Evolutionary conservation across 768 basidiomycete species (phyloP).

Genomic region (Mycena polygramma): DNA sequence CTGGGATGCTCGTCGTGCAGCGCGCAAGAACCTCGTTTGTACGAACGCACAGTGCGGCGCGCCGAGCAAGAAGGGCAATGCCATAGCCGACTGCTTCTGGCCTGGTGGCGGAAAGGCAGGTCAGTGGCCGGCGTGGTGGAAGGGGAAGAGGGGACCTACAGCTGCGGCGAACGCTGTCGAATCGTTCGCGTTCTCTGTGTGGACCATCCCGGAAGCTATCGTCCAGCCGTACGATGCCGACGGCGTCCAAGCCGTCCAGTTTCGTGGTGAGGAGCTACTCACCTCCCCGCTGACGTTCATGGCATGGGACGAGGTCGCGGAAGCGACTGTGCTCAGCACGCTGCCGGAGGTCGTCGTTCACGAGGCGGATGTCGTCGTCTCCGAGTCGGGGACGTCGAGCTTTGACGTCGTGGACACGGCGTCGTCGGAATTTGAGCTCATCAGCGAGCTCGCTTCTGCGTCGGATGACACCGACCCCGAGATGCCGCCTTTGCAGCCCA

Average conservation of each 20-base stretch:
- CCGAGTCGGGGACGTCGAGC: too few relatives aligned
- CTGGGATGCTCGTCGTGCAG: conserved; percentile 11
- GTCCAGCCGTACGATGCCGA: conserved; percentile 12
- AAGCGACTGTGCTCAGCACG: too few relatives aligned
- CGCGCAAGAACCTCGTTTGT: conserved; percentile 20
- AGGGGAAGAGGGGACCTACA: conserved; percentile 11
- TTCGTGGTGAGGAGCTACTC: too few relatives aligned
- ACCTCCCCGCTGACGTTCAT: too few relatives aligned
- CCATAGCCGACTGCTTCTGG: conserved; percentile 28
- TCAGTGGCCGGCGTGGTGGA: conserved; percentile 31
- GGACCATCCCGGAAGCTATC: neutral
- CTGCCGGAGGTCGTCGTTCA: too few relatives aligned
- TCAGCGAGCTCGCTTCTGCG: too few relatives aligned
- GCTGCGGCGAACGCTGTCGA: neutral
- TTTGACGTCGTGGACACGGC: too few relatives aligned
- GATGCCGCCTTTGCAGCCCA: too few relatives aligned
- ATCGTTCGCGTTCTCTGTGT: neutral
- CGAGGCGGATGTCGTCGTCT: too few relatives aligned
- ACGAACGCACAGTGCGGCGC: conserved; percentile 19
- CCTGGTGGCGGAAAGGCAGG: conserved; percentile 32
- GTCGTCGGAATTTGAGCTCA: too few relatives aligned
- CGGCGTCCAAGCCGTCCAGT: neutral
- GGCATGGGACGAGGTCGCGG: too few relatives aligned
- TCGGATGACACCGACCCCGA: too few relatives aligned
- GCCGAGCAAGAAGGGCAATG: conserved; percentile 2